Base-by-base conservation (phyloP, 2,329 filamentous ascomycete species). In the Exophiala sp. region DNA sequence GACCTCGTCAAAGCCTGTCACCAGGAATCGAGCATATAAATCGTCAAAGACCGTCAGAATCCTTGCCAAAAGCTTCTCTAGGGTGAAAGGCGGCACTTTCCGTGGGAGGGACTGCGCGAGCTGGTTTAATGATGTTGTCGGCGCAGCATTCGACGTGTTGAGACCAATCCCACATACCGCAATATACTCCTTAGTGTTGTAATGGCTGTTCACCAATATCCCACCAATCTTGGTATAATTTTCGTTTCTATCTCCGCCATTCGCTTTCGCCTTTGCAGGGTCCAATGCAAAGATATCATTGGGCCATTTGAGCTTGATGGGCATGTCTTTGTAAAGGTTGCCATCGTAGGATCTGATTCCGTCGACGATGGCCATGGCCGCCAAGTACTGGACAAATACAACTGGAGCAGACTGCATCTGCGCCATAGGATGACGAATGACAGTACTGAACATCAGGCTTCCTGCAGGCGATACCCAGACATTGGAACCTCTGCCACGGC, bases 381-480 rank as follows among this genome's bases (percentile, higher is more conserved):
- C 85, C 11, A 99, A 80, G 68, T 99, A 99, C 70, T 97, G 94
- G 24, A 97, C 79, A 70, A 99, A 97, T 0, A 96, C 86, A 8
- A 97, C 86, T 0, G 94, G 91, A 0, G 88, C 87, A 1, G 78
- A 82, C 40, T 80, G 76, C 7, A 85, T 86, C 7, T 94, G 80
- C 29, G 86, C 78, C 29, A 88, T 82, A 1, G 88, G 82, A 71
- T 99, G 94, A 59, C 89, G 88, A 61, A 99, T 83, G 36, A 95
- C 84, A 0, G 87, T 90, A 8, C 90, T 96, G 73, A 95, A 94
- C 68, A 96, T 87, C 5, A 97, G 78, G 34, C 84, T 84, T 1
- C 94, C 94, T 0, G 88, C 82, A 0, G 94, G 94, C 0, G 91
- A 90, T 3, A 99, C 84, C 94, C 94, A 99, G 55, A 96, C 89